Conservation (phyloP, 768 basidiomycete species). For the Trametes punicea region DNA sequence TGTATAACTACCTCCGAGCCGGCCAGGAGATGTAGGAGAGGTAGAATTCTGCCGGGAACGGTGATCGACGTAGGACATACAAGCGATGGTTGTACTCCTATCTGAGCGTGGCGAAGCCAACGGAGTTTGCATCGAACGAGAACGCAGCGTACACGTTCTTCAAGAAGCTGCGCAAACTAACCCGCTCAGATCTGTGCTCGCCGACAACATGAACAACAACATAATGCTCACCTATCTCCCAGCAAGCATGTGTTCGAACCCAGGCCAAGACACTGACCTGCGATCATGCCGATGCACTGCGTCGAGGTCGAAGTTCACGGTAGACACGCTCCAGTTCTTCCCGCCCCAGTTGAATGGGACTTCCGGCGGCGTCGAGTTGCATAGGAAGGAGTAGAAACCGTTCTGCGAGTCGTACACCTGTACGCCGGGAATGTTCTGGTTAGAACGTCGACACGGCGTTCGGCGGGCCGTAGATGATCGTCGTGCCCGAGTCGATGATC, state of each 20-base stretch:
- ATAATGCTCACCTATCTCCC: conserved; percentile 8
- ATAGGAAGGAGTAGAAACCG: conserved; percentile 29
- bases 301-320: conserved; percentile 27
- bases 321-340: conserved; percentile 12
- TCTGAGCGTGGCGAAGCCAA: conserved; percentile 24
- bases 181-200: background rate
- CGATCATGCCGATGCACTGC: conserved; percentile 26
- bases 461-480: conserved; percentile 29
- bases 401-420: conserved; percentile 10
- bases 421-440: conserved; percentile 25
- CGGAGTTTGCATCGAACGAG: conserved; percentile 21
- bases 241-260: conserved; percentile 24
- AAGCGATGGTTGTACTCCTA: conserved; percentile 4
- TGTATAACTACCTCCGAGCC: too few species aligned
- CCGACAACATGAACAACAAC: background rate
- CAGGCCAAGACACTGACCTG: conserved; percentile 18
- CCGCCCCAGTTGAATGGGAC: conserved; percentile 25
- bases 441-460: conserved; percentile 26
- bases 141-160: conserved; percentile 27
- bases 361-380: conserved; percentile 8
- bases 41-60: background rate
- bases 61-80: background rate
- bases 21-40: background rate
- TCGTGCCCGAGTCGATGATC: conserved; percentile 33
- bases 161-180: conserved; percentile 13